Base-by-base conservation (phyloP, 2,329 filamentous ascomycete genomes). In the Helotiales sp. region DNA sequence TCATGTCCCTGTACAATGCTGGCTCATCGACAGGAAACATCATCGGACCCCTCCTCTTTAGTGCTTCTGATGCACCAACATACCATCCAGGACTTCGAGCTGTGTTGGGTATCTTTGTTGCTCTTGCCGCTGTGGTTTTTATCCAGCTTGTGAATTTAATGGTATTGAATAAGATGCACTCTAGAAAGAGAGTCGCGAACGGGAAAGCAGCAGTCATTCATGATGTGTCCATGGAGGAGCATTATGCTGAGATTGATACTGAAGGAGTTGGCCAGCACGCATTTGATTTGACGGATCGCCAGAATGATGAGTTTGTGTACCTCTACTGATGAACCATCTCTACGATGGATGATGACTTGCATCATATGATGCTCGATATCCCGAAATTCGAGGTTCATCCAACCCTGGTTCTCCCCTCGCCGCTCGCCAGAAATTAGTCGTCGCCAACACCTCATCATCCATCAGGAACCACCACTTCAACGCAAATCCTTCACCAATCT, bases 241-340 rank as follows among this genome's bases (percentile, higher is more conserved):
- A 72, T 4, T 87, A 83, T 62, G 68, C 68, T 5, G 67, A 67
- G 22, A 63, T 67, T 24, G 73, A 75, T 25, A 72, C 67, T 9
- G 72, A 69, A 17, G 62, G 69, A 33, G 56, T 81, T 19, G 81
- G 81, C 5, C 75, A 79, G 15, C 77, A 80, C 47, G 80, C 79
- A 0, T 81, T 81, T 62, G 86, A 89, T 71, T 63, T 87, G 63
- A 87, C 86, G 0, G 86, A 89, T 69, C 72, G 80, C 19, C 74
- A 85, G 73, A 89, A 89, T 64, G 84, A 89, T 57, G 85, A 89
- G 66, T 89, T 89, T 72, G 78, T 87, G 15, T 87, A 84, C 70
- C 78, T 85, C 47, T 85, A 85, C 64, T 84, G 40, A 44, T 44
- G n/a, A n/a, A 27, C 22, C 22, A 6, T 7, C 7, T 25, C 3